These are phyloP conservation scores for Penicillium cataractarum DNA, from an alignment of 495 filamentous ascomycete species.

Conservation along the genomic window DNA sequence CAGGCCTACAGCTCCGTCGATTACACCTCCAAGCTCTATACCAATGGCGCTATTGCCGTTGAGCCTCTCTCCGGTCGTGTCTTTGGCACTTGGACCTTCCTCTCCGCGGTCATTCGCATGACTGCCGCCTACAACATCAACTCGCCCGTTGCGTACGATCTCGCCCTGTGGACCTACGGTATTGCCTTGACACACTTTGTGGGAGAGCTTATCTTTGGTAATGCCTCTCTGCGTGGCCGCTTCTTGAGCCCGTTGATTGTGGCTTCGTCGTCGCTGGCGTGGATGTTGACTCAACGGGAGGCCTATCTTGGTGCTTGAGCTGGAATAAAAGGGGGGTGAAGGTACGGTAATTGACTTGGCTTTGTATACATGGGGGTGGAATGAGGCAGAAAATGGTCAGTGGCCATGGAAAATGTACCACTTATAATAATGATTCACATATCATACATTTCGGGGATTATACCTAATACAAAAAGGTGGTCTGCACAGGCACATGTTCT, in stretches of 20 bases:
- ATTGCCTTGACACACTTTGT: conserved; percentile 82
- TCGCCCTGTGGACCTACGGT: conserved; percentile 77
- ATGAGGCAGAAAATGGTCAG: background rate
- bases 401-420: background rate
- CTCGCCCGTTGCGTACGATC: conserved; percentile 69
- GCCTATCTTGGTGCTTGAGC: conserved; percentile 35
- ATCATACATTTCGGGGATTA: background rate
- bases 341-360: background rate
- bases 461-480: background rate
- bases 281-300: conserved; percentile 76
- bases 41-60: conserved; percentile 50
- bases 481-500: background rate
- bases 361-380: background rate
- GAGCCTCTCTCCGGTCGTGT: conserved; percentile 73
- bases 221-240: conserved; percentile 66
- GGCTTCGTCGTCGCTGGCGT: conserved; percentile 66
- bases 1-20: conserved; percentile 76
- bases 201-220: conserved; percentile 76
- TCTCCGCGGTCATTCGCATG: conserved; percentile 73
- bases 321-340: background rate
- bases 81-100: conserved; percentile 90
- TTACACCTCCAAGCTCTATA: conserved; percentile 79
- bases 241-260: conserved; percentile 75
- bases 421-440: background rate
- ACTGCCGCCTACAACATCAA: conserved; percentile 87